These are phyloP conservation scores for Lathyrus sativus DNA, from an alignment of 306 rosid species.

Conservation along the genomic window DNA sequence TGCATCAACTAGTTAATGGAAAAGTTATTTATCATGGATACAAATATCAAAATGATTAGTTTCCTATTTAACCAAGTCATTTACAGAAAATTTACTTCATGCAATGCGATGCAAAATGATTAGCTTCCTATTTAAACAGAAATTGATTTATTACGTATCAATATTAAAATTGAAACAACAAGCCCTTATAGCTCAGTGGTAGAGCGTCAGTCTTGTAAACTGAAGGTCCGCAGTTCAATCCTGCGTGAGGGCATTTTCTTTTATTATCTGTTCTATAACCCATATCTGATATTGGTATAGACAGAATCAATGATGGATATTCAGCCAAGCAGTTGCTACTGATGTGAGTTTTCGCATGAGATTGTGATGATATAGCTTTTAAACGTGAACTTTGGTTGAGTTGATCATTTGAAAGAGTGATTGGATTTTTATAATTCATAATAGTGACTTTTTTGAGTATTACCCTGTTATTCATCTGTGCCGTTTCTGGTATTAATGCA, in stretches of 20 bases:
- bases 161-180: too few species aligned
- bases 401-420: slow-evolving; percentile 24
- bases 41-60: too few species aligned
- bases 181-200: slow-evolving; percentile 10
- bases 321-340: slow-evolving; percentile 19
- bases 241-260: background rate
- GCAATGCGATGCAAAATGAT: too few species aligned
- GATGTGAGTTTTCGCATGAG: background rate
- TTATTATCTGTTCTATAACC: slow-evolving; percentile 35
- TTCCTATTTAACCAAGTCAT: too few species aligned
- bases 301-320: slow-evolving; percentile 55
- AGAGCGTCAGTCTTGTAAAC: slow-evolving; percentile 9
- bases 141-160: too few species aligned
- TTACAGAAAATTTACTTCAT: too few species aligned
- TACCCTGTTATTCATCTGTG: background rate
- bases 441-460: background rate
- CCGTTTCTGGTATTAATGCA: background rate
- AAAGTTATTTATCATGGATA: too few species aligned
- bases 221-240: background rate
- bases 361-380: slow-evolving; percentile 18
- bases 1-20: too few species aligned
- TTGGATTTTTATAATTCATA: slow-evolving; percentile 14
- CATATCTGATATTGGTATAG: slow-evolving; percentile 67
- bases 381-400: slow-evolving; percentile 15
- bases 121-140: too few species aligned